Evolutionary conservation across 257 asterid genomes (phyloP), one percentile per base, ranked within the genome.

Genomic region (Thymus mandschuricus): DNA sequence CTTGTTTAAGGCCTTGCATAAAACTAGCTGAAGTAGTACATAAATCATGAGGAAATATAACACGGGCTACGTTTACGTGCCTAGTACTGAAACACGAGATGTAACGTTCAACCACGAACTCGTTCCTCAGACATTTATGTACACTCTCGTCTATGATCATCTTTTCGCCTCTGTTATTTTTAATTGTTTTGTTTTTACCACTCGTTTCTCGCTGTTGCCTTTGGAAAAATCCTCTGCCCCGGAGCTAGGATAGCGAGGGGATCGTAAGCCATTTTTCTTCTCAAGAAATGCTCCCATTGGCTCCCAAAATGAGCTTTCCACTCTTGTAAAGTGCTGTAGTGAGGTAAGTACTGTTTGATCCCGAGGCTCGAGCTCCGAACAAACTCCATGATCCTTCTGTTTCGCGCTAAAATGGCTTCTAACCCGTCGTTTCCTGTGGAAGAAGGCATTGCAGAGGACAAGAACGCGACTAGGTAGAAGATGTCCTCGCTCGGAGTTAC

Each of bases 181-280:
- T 6, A 64, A 6, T 57, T 21, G 31, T 28, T 41, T 67, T 64
- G 21, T 58, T 68, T 9, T 46, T 82, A 78, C 54, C 66, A 59
- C 51, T 78, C 40, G 70, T 74, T 70, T 77, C 71, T 77, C 60
- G 15, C 77, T 69, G 40, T 75, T 73, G 77, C 82, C 79, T 79
- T 84, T 61, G 52, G 69, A 73, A 93, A 93, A 70, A 93, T 93
- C 67, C 79, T 78, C 51, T 93, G 98, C 4, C 97, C 98, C 0
- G 98, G 98, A 77, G 97, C 96, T 65, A 92, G 82, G 78, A 92
- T 90, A 7, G 90, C 92, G 55, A 88, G 81, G 65, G 97, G 97
- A 52, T 91, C 98, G 52, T 91, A 91, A 45, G 69, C 76, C 74
- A 81, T 71, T 79, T 93, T 93, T 81, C 94, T 87, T 59, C 73